Base-by-base conservation (phyloP, 2,329 filamentous ascomycete genomes). In the Epichloe elymi region DNA sequence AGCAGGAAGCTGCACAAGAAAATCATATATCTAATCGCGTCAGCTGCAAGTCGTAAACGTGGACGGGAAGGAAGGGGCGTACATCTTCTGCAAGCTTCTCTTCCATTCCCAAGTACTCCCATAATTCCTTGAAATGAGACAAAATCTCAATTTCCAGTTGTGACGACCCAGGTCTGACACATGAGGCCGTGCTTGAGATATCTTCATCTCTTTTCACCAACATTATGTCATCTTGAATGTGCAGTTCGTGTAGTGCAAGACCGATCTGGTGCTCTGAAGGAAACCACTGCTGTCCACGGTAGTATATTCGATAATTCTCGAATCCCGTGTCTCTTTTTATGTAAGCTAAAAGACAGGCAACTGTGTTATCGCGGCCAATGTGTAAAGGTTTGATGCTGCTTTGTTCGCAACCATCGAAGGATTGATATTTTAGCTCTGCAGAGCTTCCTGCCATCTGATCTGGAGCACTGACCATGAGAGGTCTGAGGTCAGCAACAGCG, bases 61-160 rank as follows among this genome's bases (percentile, higher is more conserved):
- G 17, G 30, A 46, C 11, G 15, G 8, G n/a, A 14, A 45, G n/a
- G 30, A 15, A 15, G 42, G 4, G 17, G 53, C 67, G 57, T 71
- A 85, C 82, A 71, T 86, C 82, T 60, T 77, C 72, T 6, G 86
- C 82, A 41, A 88, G 70, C 47, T 70, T 73, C 53, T 90, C 82
- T 43, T 86, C 78, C 68, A 90, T 78, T 56, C 82, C 80, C 50
- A 97, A 74, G 60, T 91, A 85, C 42, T 80, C 78, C 75, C 93
- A 95, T 23, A 98, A 69, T 54, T 91, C 82, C 50, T 87, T 78
- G 60, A 95, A 95, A 64, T 94, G 86, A 52, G 82, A 76, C 57
- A 93, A 71, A 20, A 97, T 82, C 59, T 91, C 86, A 12, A 79
- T 75, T 62, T 97, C 88, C 3, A 97, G 75, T 37, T 70, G 76